A percentile compares a stretch with the other conserved stretches of the same genome.
Conservation (phyloP, 441 rosid genomes). For the Syzygium malaccense region DNA sequence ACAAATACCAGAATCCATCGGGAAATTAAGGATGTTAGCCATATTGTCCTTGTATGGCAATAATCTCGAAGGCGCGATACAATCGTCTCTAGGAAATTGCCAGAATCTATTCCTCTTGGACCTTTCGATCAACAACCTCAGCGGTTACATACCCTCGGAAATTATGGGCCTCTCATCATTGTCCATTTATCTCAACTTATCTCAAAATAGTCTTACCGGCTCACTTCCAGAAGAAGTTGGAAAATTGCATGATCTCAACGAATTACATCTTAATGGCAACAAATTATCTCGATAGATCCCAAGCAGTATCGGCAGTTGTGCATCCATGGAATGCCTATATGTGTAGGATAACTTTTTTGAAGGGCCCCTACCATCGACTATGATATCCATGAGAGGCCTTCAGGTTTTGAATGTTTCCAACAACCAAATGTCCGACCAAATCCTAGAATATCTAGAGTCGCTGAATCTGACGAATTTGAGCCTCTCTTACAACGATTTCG, state of each 20-base stretch:
- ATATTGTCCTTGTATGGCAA: rapidly evolving
- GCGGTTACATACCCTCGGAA: rapidly evolving
- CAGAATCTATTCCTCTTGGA: neutral
- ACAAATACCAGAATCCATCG: neutral
- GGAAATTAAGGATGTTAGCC: neutral
- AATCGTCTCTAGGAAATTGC: neutral
- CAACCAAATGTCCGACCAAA: neutral
- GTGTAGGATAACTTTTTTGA: rapidly evolving
- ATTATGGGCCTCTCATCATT: neutral
- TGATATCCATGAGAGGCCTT: neutral
- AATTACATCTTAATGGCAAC: neutral
- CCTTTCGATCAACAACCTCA: neutral
- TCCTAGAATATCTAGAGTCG: neutral
- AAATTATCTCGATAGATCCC: neutral
- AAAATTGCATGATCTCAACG: neutral
- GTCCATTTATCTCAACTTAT: neutral
- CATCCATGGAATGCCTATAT: neutral
- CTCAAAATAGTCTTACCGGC: rapidly evolving
- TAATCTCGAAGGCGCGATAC: neutral
- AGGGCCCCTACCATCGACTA: neutral
- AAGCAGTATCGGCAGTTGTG: neutral
- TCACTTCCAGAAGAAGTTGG: neutral
- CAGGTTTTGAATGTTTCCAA: neutral
- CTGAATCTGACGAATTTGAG: neutral
- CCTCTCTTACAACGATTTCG: neutral